Base-by-base conservation (phyloP, 83 land plant species). In the Picea mariana region DNA sequence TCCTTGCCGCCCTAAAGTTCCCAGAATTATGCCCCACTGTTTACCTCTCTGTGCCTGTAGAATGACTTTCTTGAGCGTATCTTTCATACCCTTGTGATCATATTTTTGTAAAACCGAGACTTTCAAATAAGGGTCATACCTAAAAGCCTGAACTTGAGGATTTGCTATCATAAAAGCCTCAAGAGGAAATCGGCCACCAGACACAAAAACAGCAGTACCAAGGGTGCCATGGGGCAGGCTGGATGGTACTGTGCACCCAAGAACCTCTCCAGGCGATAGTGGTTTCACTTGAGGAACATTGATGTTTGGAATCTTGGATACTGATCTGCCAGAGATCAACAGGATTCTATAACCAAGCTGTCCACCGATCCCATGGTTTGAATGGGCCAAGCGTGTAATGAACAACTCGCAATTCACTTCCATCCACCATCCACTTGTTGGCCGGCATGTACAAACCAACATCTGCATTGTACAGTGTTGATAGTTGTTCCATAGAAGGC, bases 401-500 rank as follows among this genome's bases (percentile, higher is more conserved):
- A 27, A 98, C 91, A 47, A 98, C 93, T 49, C 89, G 92, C 58
- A 98, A 93, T 89, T 98, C 95, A 82, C 77, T 87, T 80, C 85
- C 99, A 84, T 96, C 91, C 59, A 98, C 99, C 99, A 98, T 98
- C 99, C 99, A 98, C 97, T 98, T 98, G 84, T 98, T 98, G 24
- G 99, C 99, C 49, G 96, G 92, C 95, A 93, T 93, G 84, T 94
- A 98, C 40, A 98, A 92, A 38, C 99, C 99, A 81, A 98, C 99
- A 83, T 98, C 99, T 38, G 99, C 99, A 90, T 98, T 98, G 85
- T 98, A 98, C 13, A 98, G 86, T 68, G 99, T 98, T 67, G 97
- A 94, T 23, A 98, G 96, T 20, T 99, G 86, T 84, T 98, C 90
- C 98, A 96, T 98, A 61, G 90, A 78, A 69, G 96, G 93, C 16